Evolutionary conservation across 78 protist genomes (phyloP).

Genomic region (Tieghemostelium lacteum): DNA sequence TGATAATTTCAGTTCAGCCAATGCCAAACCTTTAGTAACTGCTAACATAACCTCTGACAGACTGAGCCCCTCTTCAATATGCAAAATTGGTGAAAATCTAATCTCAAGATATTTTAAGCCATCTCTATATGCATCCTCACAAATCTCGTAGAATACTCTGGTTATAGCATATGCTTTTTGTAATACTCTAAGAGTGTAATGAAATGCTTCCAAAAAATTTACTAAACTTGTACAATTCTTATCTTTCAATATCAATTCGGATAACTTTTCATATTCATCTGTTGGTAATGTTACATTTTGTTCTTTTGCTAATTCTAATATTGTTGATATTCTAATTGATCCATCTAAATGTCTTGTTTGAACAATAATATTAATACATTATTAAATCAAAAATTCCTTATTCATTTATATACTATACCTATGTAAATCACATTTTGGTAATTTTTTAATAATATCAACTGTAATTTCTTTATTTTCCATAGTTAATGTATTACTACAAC

Average conservation of each 20-base stretch:
- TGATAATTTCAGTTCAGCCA: constrained; percentile 61
- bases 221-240: constrained; percentile 42
- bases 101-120: constrained; percentile 89
- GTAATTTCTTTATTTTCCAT: constrained; percentile 11
- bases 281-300: constrained; percentile 75
- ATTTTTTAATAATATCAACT: constrained; percentile 34
- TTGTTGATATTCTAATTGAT: constrained; percentile 5
- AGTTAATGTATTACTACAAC: too few species aligned
- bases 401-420: constrained; percentile 10
- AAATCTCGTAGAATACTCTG: constrained; percentile 81
- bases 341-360: constrained; percentile 79
- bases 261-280: constrained; percentile 65
- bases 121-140: constrained; percentile 85
- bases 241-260: constrained; percentile 34
- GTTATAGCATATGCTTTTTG: constrained; percentile 75
- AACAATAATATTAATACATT: too few species aligned
- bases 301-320: constrained; percentile 78
- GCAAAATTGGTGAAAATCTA: constrained; percentile 91
- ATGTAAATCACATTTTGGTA: constrained; percentile 79
- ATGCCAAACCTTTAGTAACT: constrained; percentile 79
- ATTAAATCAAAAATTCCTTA: constrained; percentile 69
- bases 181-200: constrained; percentile 43
- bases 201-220: constrained; percentile 47
- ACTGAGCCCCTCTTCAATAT: constrained; percentile 65
- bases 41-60: constrained; percentile 84